Base-by-base conservation (phyloP, 352 stramenopile genomes). In the Phytophthora parvispora region DNA sequence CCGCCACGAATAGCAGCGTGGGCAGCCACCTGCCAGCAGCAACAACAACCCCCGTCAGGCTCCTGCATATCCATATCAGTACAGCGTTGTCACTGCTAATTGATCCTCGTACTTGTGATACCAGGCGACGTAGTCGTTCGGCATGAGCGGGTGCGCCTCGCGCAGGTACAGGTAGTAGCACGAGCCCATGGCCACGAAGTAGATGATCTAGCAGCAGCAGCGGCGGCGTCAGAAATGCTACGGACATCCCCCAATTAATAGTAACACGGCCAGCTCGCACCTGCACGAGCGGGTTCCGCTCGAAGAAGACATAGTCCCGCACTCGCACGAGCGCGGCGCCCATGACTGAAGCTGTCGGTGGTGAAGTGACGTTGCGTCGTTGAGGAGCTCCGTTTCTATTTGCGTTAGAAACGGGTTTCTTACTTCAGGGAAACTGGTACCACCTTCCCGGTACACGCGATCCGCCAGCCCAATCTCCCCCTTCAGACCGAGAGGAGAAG, bases 151-250 rank as follows among this genome's bases (percentile, higher is more conserved):
- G 52, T 91, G 75, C 34, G 83, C 87, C 55, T 97, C 87, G 0
- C 64, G 65, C 36, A 97, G 62, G 56, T 95, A 96, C 32, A 86
- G 60, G 54, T 74, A 84, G 59, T 94, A 97, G 32, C 80, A 91
- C 22, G 61, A 64, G 9, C 78, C 56, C 80, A 97, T 93, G 49
- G 93, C 73, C 22, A 61, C 28, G 42, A 96, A 84, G 68, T 97
- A 98, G 24, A 97, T 64, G 31, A 93, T 74, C 83, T 96, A 77
- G 42, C n/a, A 20, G 6, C 32, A 20, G 48, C 24, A 60, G 8
- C 22, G 20, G 5, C 45, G n/a, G 24, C 12, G 24, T 52, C 22
- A 52, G 24, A 52, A 52, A 52, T 32, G 24, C 22, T n/a, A 10
- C 13, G 2, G 10, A 32, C 45, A 49, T 15, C 15, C 16, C 12